phyloP scores from a whole-genome alignment of 768 basidiomycete genomes.

The Leccinum barrowsii region DNA sequence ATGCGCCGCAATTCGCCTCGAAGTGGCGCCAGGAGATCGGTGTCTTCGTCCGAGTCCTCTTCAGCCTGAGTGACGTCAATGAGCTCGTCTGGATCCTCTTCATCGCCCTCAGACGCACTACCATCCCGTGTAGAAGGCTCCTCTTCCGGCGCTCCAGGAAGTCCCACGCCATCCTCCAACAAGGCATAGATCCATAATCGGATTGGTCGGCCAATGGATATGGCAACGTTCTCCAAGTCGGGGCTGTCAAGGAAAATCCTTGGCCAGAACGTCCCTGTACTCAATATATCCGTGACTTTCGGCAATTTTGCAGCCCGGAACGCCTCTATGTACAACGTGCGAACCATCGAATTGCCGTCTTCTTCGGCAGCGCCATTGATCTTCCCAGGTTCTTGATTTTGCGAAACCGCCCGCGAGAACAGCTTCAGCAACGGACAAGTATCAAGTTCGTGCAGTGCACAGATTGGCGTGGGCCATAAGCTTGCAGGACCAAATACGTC shows the following conservation, averaged over 20 bases:
- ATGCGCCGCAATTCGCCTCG: slow-evolving; percentile 64
- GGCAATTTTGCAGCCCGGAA: slow-evolving; percentile 61
- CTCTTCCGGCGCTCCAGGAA: slow-evolving; percentile 37
- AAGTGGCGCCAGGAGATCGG: slow-evolving; percentile 64
- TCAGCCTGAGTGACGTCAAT: slow-evolving; percentile 72
- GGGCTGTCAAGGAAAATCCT: slow-evolving; percentile 75
- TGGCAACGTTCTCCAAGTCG: slow-evolving; percentile 62
- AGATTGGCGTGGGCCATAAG: slow-evolving; percentile 57
- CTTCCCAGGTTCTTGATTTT: slow-evolving; percentile 21
- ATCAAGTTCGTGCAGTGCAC: slow-evolving; percentile 58
- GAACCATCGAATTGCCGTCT: slow-evolving; percentile 29
- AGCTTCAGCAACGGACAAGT: slow-evolving; percentile 52
- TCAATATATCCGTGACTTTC: slow-evolving; percentile 55
- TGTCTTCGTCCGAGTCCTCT: slow-evolving; percentile 44
- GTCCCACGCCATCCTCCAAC: slow-evolving; percentile 62
- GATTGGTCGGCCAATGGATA: slow-evolving; percentile 60
- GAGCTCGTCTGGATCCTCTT: slow-evolving; percentile 55
- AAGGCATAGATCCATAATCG: slow-evolving; percentile 66
- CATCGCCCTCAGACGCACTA: slow-evolving; percentile 18
- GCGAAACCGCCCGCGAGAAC: slow-evolving; percentile 42
- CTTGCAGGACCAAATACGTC: slow-evolving; percentile 34
- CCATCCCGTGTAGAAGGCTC: slow-evolving; percentile 14
- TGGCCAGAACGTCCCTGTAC: slow-evolving; percentile 67
- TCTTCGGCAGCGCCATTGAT: slow-evolving; percentile 7
- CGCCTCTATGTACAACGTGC: slow-evolving; percentile 54